A percentile compares a stretch with the other conserved stretches of the same genome.
Evolutionary conservation across 441 rosid genomes (phyloP).

Genomic region (Bocquillonia castaneifolia): DNA sequence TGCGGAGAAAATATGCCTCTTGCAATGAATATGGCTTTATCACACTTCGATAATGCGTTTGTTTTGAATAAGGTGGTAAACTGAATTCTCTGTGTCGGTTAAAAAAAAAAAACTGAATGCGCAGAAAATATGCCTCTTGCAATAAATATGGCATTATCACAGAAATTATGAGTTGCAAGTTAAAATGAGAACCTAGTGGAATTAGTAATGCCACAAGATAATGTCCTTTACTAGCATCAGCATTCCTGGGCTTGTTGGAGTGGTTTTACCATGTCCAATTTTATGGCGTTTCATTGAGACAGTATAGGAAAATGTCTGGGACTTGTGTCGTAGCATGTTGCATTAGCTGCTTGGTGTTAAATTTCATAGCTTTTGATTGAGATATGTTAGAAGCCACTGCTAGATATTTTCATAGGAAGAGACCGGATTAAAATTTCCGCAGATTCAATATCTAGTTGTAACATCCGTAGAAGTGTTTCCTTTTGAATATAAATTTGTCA

Average conservation of each 20-base stretch:
- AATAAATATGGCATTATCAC: no score
- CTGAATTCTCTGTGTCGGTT: background rate
- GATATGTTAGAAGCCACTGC: background rate
- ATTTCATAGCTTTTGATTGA: background rate
- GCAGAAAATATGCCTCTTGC: background rate
- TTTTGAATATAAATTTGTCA: background rate
- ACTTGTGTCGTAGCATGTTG: background rate
- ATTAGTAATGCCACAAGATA: background rate
- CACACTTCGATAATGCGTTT: no score
- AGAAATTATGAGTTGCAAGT: background rate
- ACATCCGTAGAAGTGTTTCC: background rate
- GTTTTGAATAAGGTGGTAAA: background rate
- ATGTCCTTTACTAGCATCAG: background rate
- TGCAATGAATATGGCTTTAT: background rate
- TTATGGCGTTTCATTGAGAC: background rate
- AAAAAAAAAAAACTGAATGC: constrained; percentile 1
- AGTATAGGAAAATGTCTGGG: background rate
- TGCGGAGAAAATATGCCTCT: background rate
- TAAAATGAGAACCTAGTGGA: background rate
- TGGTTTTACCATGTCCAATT: background rate
- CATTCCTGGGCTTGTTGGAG: background rate
- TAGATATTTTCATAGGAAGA: background rate
- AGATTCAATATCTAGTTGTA: background rate
- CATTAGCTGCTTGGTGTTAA: background rate
- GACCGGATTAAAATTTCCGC: background rate